These are phyloP conservation scores for Colletotrichum tropicicola DNA, from an alignment of 2,329 filamentous ascomycete genomes.

Conservation along the genomic window DNA sequence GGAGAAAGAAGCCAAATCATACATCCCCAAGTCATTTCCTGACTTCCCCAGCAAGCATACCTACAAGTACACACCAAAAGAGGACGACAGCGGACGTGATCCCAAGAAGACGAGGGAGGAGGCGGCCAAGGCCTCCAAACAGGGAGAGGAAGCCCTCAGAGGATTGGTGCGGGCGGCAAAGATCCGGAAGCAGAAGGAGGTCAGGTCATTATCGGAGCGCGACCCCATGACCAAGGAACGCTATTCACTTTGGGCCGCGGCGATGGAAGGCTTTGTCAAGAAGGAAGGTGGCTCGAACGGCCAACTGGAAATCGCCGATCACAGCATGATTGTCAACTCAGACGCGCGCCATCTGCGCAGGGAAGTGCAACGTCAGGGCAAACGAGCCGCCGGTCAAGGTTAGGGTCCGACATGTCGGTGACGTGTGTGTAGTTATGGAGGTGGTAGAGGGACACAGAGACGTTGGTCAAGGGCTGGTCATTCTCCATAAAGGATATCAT, in stretches of 20 bases:
- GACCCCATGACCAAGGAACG: constrained; percentile 62
- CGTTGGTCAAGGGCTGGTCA: no score
- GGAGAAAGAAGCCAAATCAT: constrained; percentile 63
- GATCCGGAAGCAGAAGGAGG: constrained; percentile 71
- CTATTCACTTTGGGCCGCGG: constrained; percentile 68
- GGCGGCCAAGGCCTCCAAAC: constrained; percentile 66
- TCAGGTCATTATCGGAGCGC: constrained; percentile 63
- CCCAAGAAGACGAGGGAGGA: constrained; percentile 68
- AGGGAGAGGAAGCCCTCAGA: constrained; percentile 69
- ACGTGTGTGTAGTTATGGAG: no score
- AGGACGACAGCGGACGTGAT: constrained; percentile 56
- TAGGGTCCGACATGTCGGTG: no score
- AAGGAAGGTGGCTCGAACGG: constrained; percentile 44
- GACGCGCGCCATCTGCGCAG: constrained; percentile 62
- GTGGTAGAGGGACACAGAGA: no score
- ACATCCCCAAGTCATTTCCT: constrained; percentile 68
- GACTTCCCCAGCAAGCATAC: constrained; percentile 72
- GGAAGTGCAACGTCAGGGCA: constrained; percentile 58
- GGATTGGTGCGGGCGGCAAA: constrained; percentile 69
- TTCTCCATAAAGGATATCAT: no score
- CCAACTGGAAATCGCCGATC: constrained; percentile 64
- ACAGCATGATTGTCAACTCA: constrained; percentile 72
- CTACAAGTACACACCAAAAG: constrained; percentile 66
- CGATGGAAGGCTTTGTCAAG: constrained; percentile 66
- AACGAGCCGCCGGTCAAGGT: constrained; percentile 42